phyloP scores from a whole-genome alignment of 2,329 filamentous ascomycete genomes.

The Penicillium aurantiogriseum region DNA sequence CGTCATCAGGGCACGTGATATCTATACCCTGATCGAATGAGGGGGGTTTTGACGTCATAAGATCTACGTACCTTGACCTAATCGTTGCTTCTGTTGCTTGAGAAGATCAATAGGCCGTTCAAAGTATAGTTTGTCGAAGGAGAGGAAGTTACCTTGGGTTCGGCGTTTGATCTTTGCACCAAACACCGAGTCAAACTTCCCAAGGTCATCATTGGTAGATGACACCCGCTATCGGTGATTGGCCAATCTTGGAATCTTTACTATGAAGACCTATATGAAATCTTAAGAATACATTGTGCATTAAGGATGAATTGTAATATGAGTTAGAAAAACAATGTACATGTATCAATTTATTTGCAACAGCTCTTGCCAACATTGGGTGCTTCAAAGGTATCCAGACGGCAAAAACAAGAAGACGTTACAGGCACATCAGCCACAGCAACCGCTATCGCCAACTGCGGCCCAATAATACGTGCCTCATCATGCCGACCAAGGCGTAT shows the following conservation, averaged over 20 bases:
- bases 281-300: not conserved
- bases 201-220: not conserved
- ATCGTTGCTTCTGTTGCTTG: not conserved
- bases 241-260: not conserved
- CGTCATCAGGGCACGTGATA: conserved; percentile 4
- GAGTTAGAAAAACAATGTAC: not conserved
- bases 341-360: conserved; percentile 7
- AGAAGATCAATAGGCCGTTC: not conserved
- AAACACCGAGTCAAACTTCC: not conserved
- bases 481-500: conserved; percentile 50
- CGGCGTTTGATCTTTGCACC: not conserved
- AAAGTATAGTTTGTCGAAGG: not conserved
- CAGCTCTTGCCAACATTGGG: conserved; percentile 11
- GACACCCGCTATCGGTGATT: not conserved
- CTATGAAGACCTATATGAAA: not conserved
- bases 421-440: conserved; percentile 61
- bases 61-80: not conserved
- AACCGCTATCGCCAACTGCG: conserved; percentile 53
- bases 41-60: not conserved
- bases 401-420: conserved; percentile 59
- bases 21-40: not conserved
- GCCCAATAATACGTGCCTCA: conserved; percentile 50
- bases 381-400: conserved; percentile 23
- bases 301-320: not conserved
- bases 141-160: not conserved